These are phyloP conservation scores for Cyclotella kingstonii DNA, from an alignment of 108 stramenopile species.

Conservation along the genomic window DNA sequence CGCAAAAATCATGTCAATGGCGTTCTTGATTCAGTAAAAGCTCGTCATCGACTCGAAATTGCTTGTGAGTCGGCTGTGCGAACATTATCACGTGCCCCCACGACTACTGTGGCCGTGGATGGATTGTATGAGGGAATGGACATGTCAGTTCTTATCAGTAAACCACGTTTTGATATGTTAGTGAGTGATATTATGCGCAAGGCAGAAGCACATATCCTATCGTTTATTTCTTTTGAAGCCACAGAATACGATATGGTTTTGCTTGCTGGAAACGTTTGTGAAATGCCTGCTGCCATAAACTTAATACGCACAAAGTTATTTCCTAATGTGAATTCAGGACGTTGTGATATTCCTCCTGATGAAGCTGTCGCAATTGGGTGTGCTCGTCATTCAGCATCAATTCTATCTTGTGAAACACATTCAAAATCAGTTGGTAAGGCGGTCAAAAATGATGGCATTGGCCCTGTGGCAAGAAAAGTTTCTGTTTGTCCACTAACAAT, in stretches of 20 bases:
- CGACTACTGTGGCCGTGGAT: conserved; percentile 64
- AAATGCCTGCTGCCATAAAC: conserved; percentile 47
- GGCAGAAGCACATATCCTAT: conserved; percentile 44
- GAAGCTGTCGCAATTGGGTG: conserved; percentile 79
- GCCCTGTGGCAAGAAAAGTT: conserved; percentile 30
- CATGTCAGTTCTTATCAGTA: conserved; percentile 62
- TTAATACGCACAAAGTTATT: conserved; percentile 53
- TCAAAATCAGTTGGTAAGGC: conserved; percentile 25
- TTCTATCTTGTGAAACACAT: conserved; percentile 46
- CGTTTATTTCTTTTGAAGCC: conserved; percentile 21
- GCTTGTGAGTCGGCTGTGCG: conserved; percentile 66
- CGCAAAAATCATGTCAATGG: conserved; percentile 58
- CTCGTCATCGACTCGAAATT: conserved; percentile 54
- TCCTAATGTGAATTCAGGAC: conserved; percentile 43
- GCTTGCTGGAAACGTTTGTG: conserved; percentile 57
- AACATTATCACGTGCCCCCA: conserved; percentile 55
- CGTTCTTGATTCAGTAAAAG: conserved; percentile 65
- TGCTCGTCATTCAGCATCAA: conserved; percentile 61
- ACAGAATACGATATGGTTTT: conserved; percentile 57
- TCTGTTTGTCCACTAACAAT: conserved; percentile 35
- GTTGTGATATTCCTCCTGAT: conserved; percentile 57
- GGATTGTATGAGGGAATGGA: conserved; percentile 82
- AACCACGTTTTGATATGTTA: conserved; percentile 73
- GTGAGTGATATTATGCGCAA: conserved; percentile 47
- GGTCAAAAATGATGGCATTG: conserved; percentile 11